A percentile compares a stretch with the other conserved stretches of the same genome.
Evolutionary conservation across 108 stramenopile genomes (phyloP).

Genomic region (Cyclotella kingstonii): DNA sequence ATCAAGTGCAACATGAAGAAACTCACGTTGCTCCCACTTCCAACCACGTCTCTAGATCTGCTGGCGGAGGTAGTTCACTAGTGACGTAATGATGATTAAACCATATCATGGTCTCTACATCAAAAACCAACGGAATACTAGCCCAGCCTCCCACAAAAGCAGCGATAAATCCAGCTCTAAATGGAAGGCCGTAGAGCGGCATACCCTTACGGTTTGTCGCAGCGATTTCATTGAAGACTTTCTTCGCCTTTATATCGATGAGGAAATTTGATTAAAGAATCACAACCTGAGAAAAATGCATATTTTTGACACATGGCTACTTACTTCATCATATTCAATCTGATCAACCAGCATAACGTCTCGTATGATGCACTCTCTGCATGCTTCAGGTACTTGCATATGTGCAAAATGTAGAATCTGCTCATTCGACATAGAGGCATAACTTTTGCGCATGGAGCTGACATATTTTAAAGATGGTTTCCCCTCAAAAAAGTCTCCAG

Average conservation of each 20-base stretch:
- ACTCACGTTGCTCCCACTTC: slow-evolving; percentile 82
- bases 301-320: neutral
- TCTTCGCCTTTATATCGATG: slow-evolving; percentile 38
- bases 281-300: neutral
- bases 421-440: slow-evolving; percentile 37
- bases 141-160: slow-evolving; percentile 50
- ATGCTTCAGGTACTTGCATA: slow-evolving; percentile 30
- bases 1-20: neutral
- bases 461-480: slow-evolving; percentile 39
- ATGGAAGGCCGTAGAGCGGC: slow-evolving; percentile 57
- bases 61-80: slow-evolving; percentile 67
- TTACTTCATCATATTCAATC: slow-evolving; percentile 36
- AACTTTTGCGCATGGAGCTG: slow-evolving; percentile 19
- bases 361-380: slow-evolving; percentile 33
- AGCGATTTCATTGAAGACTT: slow-evolving; percentile 34
- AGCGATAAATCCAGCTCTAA: slow-evolving; percentile 58
- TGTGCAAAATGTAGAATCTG: slow-evolving; percentile 30
- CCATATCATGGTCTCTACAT: slow-evolving; percentile 59
- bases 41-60: slow-evolving; percentile 79
- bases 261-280: neutral
- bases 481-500: slow-evolving; percentile 22
- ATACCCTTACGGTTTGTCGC: slow-evolving; percentile 58
- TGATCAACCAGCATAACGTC: slow-evolving; percentile 41
- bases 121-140: slow-evolving; percentile 77
- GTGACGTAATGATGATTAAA: slow-evolving; percentile 87